Evolutionary conservation across 164 flowering plant genomes (phyloP).

Genomic region (Vitis vinifera): DNA sequence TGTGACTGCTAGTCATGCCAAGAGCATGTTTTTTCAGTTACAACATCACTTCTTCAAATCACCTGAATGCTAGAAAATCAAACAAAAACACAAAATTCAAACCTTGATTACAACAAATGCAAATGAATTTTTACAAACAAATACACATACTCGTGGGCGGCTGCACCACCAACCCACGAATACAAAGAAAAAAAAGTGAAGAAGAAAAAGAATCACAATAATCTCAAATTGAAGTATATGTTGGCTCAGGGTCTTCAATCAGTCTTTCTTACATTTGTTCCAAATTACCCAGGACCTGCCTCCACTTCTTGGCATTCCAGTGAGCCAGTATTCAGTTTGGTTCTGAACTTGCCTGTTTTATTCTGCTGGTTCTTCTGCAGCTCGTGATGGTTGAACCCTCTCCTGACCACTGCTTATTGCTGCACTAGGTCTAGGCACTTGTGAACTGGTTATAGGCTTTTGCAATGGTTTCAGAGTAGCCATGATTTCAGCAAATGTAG

Average conservation of each 20-base stretch:
- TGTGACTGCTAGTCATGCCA: no score
- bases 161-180: constrained; percentile 21
- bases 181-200: constrained; percentile 7
- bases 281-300: constrained; percentile 11
- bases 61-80: not conserved
- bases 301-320: not conserved
- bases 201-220: constrained; percentile 26
- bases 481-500: constrained; percentile 90
- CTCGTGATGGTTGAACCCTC: constrained; percentile 26
- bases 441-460: constrained; percentile 60
- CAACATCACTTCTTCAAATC: no score
- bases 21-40: no score
- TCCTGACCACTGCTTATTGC: constrained; percentile 22
- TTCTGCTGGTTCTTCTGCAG: constrained; percentile 19
- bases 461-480: constrained; percentile 82
- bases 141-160: constrained; percentile 30
- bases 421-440: constrained; percentile 45
- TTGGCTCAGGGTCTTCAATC: constrained; percentile 27
- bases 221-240: constrained; percentile 23
- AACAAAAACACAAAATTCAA: constrained; percentile 3
- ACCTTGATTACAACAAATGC: constrained; percentile 30
- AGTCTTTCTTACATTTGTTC: constrained; percentile 17
- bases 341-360: constrained; percentile 9
- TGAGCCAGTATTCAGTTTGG: not conserved
- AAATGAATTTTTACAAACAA: constrained; percentile 32